phyloP scores from a whole-genome alignment of 176 grass and related monocot species.

The Ampelocalamus luodianensis region DNA sequence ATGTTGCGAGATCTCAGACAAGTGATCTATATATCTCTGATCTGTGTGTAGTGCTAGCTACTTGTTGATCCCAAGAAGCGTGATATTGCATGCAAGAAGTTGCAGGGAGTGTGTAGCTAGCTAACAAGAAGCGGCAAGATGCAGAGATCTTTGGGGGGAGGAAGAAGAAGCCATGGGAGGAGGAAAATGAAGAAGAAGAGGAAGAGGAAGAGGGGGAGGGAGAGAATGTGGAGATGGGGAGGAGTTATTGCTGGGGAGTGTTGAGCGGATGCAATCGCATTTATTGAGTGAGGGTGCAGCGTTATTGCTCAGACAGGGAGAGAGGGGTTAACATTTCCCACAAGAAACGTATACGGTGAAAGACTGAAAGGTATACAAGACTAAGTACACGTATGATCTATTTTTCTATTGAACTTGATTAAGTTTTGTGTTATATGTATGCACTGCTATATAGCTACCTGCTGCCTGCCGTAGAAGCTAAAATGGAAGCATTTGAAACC shows the following conservation, averaged over 20 bases:
- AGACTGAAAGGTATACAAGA: background rate
- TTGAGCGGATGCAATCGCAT: slow-evolving; percentile 96
- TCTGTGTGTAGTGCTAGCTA: background rate
- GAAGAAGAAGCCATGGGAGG: slow-evolving; percentile 42
- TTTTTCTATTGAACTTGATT: background rate
- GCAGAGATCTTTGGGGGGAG: slow-evolving; percentile 32
- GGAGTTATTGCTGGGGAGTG: slow-evolving; percentile 84
- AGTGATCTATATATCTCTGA: slow-evolving; percentile 40
- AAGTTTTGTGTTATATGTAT: too few species aligned
- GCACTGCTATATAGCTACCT: too few species aligned
- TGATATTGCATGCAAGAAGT: slow-evolving; percentile 53
- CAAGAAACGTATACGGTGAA: slow-evolving; percentile 33
- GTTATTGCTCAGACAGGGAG: slow-evolving; percentile 44
- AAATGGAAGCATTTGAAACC: too few species aligned
- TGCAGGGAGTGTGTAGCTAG: background rate
- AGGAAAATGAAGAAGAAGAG: background rate
- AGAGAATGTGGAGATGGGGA: slow-evolving; percentile 48
- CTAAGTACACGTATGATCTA: background rate
- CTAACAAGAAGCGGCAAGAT: slow-evolving; percentile 8
- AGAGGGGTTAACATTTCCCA: background rate
- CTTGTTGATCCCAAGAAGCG: slow-evolving; percentile 24
- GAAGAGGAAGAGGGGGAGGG: slow-evolving; percentile 37
- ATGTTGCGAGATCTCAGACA: slow-evolving; percentile 37
- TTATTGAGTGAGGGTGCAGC: slow-evolving; percentile 80
- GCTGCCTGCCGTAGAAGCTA: too few species aligned